Conservation (phyloP, 1,139 yeast species). For the Saccharomyces hybrid region DNA sequence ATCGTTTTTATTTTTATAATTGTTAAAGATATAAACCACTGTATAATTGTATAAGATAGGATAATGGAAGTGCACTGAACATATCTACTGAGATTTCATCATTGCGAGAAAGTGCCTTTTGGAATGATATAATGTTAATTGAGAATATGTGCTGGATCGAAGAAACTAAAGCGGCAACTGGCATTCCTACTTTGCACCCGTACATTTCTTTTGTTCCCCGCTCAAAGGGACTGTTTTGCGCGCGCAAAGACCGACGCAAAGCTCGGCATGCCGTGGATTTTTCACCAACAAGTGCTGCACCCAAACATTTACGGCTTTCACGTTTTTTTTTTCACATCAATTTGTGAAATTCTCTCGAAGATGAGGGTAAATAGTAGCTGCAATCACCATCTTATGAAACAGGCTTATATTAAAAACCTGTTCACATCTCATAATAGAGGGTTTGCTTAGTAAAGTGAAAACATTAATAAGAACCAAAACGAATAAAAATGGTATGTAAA, state of each 20-base stretch:
- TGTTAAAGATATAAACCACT: not conserved
- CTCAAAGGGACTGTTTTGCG: not conserved
- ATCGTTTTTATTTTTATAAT: not conserved
- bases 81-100: not conserved
- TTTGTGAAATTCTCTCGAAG: not conserved
- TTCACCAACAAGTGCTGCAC: not conserved
- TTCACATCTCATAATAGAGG: not conserved
- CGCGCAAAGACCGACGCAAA: not conserved
- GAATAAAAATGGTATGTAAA: not conserved
- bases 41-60: slow-evolving; percentile 1
- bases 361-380: not conserved
- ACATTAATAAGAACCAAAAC: not conserved
- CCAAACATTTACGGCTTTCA: not conserved
- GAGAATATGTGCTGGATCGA: not conserved
- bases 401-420: not conserved
- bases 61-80: not conserved
- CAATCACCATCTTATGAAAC: not conserved
- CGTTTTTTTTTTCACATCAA: not conserved
- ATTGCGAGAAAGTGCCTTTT: not conserved
- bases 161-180: not conserved
- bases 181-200: not conserved
- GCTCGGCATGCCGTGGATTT: not conserved
- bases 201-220: not conserved
- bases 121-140: not conserved
- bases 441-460: not conserved